Percentiles rank a stretch among this genome's conserved stretches.
These are phyloP conservation scores for Aspergillus ochraceus DNA, from an alignment of 2,329 filamentous ascomycete species.

Conservation along the genomic window DNA sequence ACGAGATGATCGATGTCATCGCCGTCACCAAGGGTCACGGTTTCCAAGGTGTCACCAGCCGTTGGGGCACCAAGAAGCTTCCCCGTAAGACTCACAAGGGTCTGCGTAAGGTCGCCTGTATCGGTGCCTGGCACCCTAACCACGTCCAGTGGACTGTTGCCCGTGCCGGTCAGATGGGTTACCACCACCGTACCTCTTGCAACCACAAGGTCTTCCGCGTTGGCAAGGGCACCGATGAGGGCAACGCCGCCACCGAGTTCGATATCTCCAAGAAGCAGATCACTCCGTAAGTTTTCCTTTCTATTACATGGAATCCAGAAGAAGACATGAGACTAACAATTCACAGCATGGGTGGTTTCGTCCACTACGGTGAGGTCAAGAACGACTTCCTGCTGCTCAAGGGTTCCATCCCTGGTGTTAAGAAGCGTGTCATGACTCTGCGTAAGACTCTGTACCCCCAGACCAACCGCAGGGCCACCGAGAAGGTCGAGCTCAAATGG, in stretches of 20 bases:
- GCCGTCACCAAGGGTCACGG: slow-evolving; percentile 99
- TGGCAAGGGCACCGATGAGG: slow-evolving; percentile 86
- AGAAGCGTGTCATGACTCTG: slow-evolving; percentile 99
- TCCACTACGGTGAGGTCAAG: slow-evolving; percentile 98
- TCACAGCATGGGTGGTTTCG: slow-evolving; percentile 91
- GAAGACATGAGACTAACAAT: slow-evolving; percentile 34
- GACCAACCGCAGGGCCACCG: slow-evolving; percentile 90
- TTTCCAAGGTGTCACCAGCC: slow-evolving; percentile 92
- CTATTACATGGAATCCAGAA: neutral
- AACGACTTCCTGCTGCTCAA: slow-evolving; percentile 99
- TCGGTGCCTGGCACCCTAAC: slow-evolving; percentile 99
- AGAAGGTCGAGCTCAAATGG: slow-evolving; percentile 99
- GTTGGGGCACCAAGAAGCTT: slow-evolving; percentile 99
- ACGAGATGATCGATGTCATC: slow-evolving; percentile 99
- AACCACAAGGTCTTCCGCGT: slow-evolving; percentile 99
- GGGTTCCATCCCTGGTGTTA: slow-evolving; percentile 94
- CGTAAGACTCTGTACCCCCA: slow-evolving; percentile 98
- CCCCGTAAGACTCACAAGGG: slow-evolving; percentile 99
- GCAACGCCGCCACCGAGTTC: slow-evolving; percentile 90
- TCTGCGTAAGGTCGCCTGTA: slow-evolving; percentile 99
- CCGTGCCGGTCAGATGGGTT: slow-evolving; percentile 98
- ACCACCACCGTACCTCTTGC: slow-evolving; percentile 99
- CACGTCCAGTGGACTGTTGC: slow-evolving; percentile 99
- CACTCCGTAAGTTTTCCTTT: slow-evolving; percentile 80
- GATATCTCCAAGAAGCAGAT: slow-evolving; percentile 99